phyloP scores from a whole-genome alignment of 495 filamentous ascomycete species.

The Neurospora sp. region DNA sequence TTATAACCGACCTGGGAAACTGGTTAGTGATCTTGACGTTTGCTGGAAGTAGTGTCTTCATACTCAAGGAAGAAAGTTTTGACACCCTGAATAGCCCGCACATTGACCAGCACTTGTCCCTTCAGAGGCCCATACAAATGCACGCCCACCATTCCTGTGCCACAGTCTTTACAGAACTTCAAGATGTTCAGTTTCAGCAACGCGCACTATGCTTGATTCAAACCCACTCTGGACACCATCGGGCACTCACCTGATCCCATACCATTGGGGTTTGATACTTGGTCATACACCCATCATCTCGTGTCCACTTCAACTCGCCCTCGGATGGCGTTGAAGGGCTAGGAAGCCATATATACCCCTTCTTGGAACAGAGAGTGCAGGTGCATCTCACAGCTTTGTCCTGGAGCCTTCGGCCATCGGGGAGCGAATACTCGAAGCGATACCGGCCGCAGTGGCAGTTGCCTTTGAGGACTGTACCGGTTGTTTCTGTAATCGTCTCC shows the following conservation, averaged over 20 bases:
- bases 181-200: neutral
- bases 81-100: constrained; percentile 7
- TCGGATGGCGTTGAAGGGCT: neutral
- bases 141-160: constrained; percentile 5
- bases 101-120: constrained; percentile 7
- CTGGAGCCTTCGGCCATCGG: neutral
- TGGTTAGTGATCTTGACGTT: neutral
- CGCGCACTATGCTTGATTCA: neutral
- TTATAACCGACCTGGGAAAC: neutral
- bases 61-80: constrained; percentile 11
- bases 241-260: constrained; percentile 1
- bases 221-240: neutral
- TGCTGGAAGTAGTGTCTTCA: neutral
- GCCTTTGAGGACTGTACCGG: neutral
- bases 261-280: neutral
- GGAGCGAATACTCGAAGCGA: constrained; percentile 15
- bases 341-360: constrained; percentile 10
- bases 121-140: constrained; percentile 6
- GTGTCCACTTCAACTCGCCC: neutral
- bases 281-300: neutral
- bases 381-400: constrained; percentile 6
- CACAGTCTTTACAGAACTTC: constrained; percentile 13
- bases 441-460: constrained; percentile 28
- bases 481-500: neutral
- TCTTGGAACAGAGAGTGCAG: constrained; percentile 19